Base-by-base conservation (phyloP, 257 asterid species). In the Striga asiatica region DNA sequence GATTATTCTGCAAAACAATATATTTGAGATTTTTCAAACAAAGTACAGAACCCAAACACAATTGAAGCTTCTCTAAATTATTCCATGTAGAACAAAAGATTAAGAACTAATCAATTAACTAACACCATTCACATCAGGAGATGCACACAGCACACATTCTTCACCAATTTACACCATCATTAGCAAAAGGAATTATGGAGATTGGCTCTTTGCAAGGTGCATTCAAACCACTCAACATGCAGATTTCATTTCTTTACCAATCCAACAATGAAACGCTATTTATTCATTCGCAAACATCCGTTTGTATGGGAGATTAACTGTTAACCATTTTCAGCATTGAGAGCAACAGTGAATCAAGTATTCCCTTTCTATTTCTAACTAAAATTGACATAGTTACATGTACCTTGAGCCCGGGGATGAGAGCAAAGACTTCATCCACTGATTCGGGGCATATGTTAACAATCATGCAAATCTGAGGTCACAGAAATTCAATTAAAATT, bases 371-470 rank as follows among this genome's bases (percentile, higher is more conserved):
- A 21, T 27, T 41, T 38, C 56, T 21, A 62, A 39, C 12, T 50
- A 52, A 67, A n/a, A 70, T n/a, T 47, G 41, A 16, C 34, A 13
- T 3, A 13, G 42, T 54, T 22, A 55, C 19, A 41, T n/a, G n/a
- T 78, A 92, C 98, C 97, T 82, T 81, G 54, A 88, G 76, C 12
- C 88, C 68, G 6, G 94, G 97, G 58, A 88, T 60, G 67, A 82
- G 88, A 45, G 86, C 93, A 72, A 80, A 82, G 52, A 84, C 85
- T 82, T 92, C 99, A 38, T 92, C 95, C 18, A 58, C 84, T n/a
- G 93, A 70, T 61, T 84, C 97, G 6, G 84, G 79, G 66, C 67
- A 64, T 23, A 84, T 32, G 71, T 88, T 92, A 67, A 79, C 84
- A 66, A 92, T 77, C 76, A 78, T 56, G 81, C 95, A 88, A 34